Conservation (phyloP, 2,329 filamentous ascomycete species). For the Sclerotinia spermophila region DNA sequence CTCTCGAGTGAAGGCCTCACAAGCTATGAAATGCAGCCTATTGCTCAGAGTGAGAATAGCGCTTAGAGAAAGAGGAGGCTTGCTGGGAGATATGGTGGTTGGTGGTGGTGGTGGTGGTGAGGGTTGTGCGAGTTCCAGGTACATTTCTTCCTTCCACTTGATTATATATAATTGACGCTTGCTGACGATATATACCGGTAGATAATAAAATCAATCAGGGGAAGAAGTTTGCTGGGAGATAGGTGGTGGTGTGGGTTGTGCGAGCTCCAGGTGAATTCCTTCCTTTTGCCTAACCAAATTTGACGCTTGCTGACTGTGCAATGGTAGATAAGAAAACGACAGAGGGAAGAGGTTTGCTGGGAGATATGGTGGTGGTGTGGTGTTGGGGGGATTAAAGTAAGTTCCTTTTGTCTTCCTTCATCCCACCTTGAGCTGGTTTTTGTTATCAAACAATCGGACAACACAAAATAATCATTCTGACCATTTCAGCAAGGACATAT, state of each 20-base stretch:
- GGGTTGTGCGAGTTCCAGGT: background rate
- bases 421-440: no score
- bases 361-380: background rate
- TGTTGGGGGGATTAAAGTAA: background rate
- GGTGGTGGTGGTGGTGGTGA: background rate
- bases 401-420: background rate
- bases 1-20: rapidly evolving
- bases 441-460: background rate
- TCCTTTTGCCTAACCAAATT: background rate
- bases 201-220: no score
- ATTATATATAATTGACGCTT: background rate
- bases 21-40: background rate
- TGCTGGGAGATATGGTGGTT: background rate
- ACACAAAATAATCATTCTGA: no score
- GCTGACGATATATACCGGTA: background rate
- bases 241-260: background rate
- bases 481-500: no score
- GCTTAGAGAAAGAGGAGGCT: background rate
- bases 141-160: background rate
- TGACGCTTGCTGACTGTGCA: background rate
- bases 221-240: background rate
- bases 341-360: background rate
- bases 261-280: background rate
- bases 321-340: no score
- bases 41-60: background rate